phyloP scores from a whole-genome alignment of 2,329 filamentous ascomycete species.

The Calonectria hawksworthii region DNA sequence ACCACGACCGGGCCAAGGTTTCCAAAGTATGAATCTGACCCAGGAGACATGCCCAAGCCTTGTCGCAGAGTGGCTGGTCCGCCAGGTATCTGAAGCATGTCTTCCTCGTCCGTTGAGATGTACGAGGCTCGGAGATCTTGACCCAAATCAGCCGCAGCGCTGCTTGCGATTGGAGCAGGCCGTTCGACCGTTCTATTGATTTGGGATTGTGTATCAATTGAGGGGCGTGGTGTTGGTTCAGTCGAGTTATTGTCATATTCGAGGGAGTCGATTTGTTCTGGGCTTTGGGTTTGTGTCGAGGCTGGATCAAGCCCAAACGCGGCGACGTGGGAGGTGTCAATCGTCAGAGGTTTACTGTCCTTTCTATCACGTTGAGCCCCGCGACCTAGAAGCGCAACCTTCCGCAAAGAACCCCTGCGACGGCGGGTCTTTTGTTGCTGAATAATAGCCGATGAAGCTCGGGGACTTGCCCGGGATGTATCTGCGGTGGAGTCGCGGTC shows the following conservation, averaged over 20 bases:
- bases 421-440: conserved; percentile 70
- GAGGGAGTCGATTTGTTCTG: conserved; percentile 51
- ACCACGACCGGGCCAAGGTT: conserved; percentile 54
- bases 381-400: conserved; percentile 86
- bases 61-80: conserved; percentile 60
- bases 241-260: conserved; percentile 60
- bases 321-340: conserved; percentile 55
- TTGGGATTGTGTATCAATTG: conserved; percentile 61
- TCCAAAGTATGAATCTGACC: conserved; percentile 75
- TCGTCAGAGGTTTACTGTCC: conserved; percentile 62
- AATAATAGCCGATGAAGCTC: conserved; percentile 47
- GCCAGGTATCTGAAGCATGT: conserved; percentile 75
- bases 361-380: conserved; percentile 73
- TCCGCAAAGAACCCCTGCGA: conserved; percentile 87
- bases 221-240: conserved; percentile 60
- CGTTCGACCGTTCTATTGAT: conserved; percentile 39
- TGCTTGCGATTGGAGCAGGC: conserved; percentile 32
- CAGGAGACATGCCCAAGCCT: conserved; percentile 64
- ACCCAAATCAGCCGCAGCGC: conserved; percentile 28
- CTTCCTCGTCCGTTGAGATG: conserved; percentile 86
- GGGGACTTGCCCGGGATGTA: conserved; percentile 48
- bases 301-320: conserved; percentile 36
- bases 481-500: conserved; percentile 52
- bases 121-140: conserved; percentile 41
- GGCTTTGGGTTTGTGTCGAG: conserved; percentile 38